Conservation (phyloP, 192 early-diverging fungal genomes). For the Borealophlyctis nickersoniae region DNA sequence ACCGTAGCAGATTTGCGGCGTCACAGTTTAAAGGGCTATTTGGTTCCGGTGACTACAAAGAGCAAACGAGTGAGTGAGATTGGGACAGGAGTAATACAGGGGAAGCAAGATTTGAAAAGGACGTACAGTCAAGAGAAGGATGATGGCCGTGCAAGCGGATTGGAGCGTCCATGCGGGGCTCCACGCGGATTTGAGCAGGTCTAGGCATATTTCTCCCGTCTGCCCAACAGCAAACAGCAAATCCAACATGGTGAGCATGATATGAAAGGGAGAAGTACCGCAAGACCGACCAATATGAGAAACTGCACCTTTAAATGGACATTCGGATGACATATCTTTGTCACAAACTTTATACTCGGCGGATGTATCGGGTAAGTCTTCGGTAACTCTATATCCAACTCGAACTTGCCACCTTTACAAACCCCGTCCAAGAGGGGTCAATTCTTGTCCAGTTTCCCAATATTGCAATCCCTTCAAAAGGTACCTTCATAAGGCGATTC, state of each 20-base stretch:
- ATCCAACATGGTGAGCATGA: no score
- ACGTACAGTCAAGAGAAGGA: constrained; percentile 66
- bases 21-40: constrained; percentile 92
- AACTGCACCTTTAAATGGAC: constrained; percentile 82
- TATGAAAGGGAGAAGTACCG: background rate
- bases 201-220: constrained; percentile 96
- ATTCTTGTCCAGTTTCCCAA: background rate
- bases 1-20: constrained; percentile 87
- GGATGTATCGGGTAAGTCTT: constrained; percentile 73
- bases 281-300: background rate
- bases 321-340: constrained; percentile 87
- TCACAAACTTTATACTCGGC: constrained; percentile 70
- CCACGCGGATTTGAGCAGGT: constrained; percentile 92
- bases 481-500: constrained; percentile 70
- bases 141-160: constrained; percentile 79
- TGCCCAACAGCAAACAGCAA: no score
- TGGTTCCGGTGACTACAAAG: constrained; percentile 69
- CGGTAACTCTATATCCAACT: constrained; percentile 69
- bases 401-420: constrained; percentile 68
- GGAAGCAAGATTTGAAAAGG: no score
- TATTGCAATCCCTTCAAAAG: background rate
- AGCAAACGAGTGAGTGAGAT: background rate
- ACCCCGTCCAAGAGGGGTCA: no score
- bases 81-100: background rate
- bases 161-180: constrained; percentile 92